A percentile compares a stretch with the other conserved stretches of the same genome.
Conservation (phyloP, 2,329 filamentous ascomycete species). For the Epichloe scottii region DNA sequence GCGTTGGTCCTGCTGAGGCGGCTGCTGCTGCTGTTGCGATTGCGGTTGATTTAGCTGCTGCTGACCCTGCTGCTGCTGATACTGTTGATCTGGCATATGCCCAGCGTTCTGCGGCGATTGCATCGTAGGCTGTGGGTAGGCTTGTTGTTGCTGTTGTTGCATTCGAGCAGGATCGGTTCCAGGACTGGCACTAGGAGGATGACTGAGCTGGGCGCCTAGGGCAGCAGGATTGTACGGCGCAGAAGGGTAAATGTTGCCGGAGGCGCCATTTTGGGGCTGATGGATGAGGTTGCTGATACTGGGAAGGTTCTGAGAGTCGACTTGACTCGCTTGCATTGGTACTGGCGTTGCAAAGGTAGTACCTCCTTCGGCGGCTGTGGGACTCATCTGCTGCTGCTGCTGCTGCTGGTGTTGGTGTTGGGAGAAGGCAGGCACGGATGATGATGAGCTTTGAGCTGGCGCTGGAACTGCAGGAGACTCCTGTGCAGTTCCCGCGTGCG, state of each 20-base stretch:
- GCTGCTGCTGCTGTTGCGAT: slow-evolving; percentile 18
- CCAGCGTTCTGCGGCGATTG: slow-evolving; percentile 12
- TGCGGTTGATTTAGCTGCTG: slow-evolving; percentile 12
- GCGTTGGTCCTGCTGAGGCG: slow-evolving; percentile 12
- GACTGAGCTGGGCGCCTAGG: slow-evolving; percentile 13
- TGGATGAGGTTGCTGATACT: slow-evolving; percentile 80
- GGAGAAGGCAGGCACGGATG: slow-evolving; percentile 8
- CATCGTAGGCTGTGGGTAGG: slow-evolving; percentile 16
- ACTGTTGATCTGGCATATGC: slow-evolving; percentile 14
- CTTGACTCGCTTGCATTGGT: slow-evolving; percentile 18
- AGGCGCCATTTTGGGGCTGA: slow-evolving; percentile 28
- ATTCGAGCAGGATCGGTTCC: slow-evolving; percentile 22
- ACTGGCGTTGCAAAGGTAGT: slow-evolving; percentile 15
- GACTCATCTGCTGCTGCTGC: slow-evolving; percentile 11
- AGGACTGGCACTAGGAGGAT: slow-evolving; percentile 23
- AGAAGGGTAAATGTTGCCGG: slow-evolving; percentile 17
- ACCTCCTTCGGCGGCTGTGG: slow-evolving; percentile 15
- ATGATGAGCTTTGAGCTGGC: slow-evolving; percentile 5
- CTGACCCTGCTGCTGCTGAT: slow-evolving; percentile 12
- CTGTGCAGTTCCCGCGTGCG: slow-evolving; percentile 7
- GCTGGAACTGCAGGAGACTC: slow-evolving; percentile 8
- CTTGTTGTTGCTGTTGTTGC: slow-evolving; percentile 26
- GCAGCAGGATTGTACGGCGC: slow-evolving; percentile 15
- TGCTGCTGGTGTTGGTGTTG: slow-evolving; percentile 11
- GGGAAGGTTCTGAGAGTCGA: slow-evolving; percentile 56